A percentile compares a stretch with the other conserved stretches of the same genome.
Conservation (phyloP, 164 flowering plant genomes). For the Aristolochia californica region DNA sequence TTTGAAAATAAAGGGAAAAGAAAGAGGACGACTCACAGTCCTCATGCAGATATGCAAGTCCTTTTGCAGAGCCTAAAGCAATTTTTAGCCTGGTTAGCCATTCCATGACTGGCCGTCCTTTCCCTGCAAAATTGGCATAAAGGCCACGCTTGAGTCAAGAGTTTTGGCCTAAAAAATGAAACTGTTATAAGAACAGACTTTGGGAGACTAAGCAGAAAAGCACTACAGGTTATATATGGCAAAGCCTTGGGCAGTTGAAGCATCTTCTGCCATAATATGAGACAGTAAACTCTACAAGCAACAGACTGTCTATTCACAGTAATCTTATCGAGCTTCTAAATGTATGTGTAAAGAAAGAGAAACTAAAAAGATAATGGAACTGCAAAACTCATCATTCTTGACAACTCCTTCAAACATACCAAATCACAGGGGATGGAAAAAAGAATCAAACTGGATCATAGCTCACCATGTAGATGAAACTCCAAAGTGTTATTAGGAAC, state of each 20-base stretch:
- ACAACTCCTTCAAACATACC: too few relatives aligned
- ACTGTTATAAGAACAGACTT: background rate
- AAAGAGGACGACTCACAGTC: slow-evolving; percentile 47
- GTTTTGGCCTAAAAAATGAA: too few relatives aligned
- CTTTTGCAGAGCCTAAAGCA: slow-evolving; percentile 11
- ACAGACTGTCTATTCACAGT: too few relatives aligned
- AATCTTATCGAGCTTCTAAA: too few relatives aligned
- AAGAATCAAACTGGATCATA: too few relatives aligned
- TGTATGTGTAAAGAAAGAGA: too few relatives aligned
- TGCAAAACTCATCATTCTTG: too few relatives aligned
- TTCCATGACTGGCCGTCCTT: slow-evolving; percentile 4
- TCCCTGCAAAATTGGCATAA: slow-evolving; percentile 3
- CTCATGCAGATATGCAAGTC: slow-evolving; percentile 12
- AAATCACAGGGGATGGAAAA: too few relatives aligned
- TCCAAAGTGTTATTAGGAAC: slow-evolving; percentile 9
- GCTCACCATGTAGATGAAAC: slow-evolving; percentile 10
- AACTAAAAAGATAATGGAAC: too few relatives aligned
- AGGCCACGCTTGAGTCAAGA: background rate
- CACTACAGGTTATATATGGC: background rate
- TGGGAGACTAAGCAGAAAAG: background rate
- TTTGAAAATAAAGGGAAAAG: background rate
- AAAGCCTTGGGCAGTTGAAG: background rate
- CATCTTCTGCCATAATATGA: too few relatives aligned
- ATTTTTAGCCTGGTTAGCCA: slow-evolving; percentile 8
- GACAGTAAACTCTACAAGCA: background rate